A percentile compares a stretch with the other conserved stretches of the same genome.
Conservation (phyloP, 2,329 filamentous ascomycete genomes). For the Xylariaceae sp. region DNA sequence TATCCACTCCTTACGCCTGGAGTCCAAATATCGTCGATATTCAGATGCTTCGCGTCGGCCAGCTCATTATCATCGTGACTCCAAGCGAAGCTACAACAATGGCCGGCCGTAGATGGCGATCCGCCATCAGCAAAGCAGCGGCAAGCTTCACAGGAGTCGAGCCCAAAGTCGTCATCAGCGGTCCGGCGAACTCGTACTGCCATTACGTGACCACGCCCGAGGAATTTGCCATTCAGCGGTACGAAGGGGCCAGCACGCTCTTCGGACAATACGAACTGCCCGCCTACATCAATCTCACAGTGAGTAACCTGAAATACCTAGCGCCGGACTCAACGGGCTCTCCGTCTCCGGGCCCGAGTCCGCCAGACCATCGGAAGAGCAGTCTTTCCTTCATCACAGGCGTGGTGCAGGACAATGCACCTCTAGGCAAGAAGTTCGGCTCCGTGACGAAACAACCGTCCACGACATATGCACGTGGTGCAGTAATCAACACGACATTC, state of each 20-base stretch:
- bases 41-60: slow-evolving; percentile 75
- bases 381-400: slow-evolving; percentile 75
- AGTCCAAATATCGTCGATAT: slow-evolving; percentile 84
- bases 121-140: slow-evolving; percentile 54
- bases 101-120: slow-evolving; percentile 81
- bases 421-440: slow-evolving; percentile 65
- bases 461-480: slow-evolving; percentile 54
- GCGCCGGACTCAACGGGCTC: slow-evolving; percentile 41
- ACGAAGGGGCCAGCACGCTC: slow-evolving; percentile 91
- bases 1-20: slow-evolving; percentile 73
- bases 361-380: slow-evolving; percentile 72
- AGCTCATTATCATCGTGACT: slow-evolving; percentile 78
- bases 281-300: slow-evolving; percentile 81
- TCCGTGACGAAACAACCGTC: slow-evolving; percentile 53
- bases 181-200: slow-evolving; percentile 82
- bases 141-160: slow-evolving; percentile 39
- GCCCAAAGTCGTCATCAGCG: slow-evolving; percentile 73
- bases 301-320: slow-evolving; percentile 65
- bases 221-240: slow-evolving; percentile 79
- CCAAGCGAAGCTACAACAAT: slow-evolving; percentile 88
- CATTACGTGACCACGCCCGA: slow-evolving; percentile 76
- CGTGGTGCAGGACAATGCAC: slow-evolving; percentile 68
- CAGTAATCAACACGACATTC: slow-evolving; percentile 62
- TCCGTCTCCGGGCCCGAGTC: slow-evolving; percentile 52
- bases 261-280: slow-evolving; percentile 77